Base-by-base conservation (phyloP, 2,329 filamentous ascomycete genomes). In the Alternaria sp. region DNA sequence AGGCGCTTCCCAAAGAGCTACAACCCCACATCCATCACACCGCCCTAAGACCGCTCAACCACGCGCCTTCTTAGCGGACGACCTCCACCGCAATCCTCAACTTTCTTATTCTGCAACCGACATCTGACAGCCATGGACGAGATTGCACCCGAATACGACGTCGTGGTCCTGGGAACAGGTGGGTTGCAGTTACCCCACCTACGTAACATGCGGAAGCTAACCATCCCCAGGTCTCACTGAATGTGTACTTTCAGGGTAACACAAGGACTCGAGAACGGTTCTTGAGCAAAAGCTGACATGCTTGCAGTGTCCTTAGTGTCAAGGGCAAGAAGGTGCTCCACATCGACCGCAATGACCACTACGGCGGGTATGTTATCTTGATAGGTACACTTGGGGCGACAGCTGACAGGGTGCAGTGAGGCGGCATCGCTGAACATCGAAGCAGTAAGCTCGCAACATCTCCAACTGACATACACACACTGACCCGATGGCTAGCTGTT, bases 301-400 rank as follows among this genome's bases (percentile, higher is more conserved):
- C 32, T 40, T 58, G 68, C 74, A 93, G 94, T 82, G 94, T 99
- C 64, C 85, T 98, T 79, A 97, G 93, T 85, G 94, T 98, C 76
- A 97, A 98, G 86, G 94, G 94, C 81, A 94, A 97, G 87, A 98
- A 98, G 86, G 95, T 99, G 78, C 88, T 99, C 69, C 95, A 99
- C 85, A 97, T 99, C 80, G 95, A 98, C 84, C 91, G 94, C 79
- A 98, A 98, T 80, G 93, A 97, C 81, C 94, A 98, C 85, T 98
- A 97, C 78, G 95, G 95, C 87, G 95, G 93, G 94, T 97, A 84
- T 76, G 91, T 86, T 62, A 40, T 58, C 53, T 38, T 27, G 28
- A 32, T 59, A 49, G 61, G 56, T 38, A 45, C 62, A 62, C 60
- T 38, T 38, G 51, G 51, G 43, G 38, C 20, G 32, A 43, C 54